A percentile compares a stretch with the other conserved stretches of the same genome.
Evolutionary conservation across 1,139 yeast genomes (phyloP).

Genomic region (Hansenula lynferdii): DNA sequence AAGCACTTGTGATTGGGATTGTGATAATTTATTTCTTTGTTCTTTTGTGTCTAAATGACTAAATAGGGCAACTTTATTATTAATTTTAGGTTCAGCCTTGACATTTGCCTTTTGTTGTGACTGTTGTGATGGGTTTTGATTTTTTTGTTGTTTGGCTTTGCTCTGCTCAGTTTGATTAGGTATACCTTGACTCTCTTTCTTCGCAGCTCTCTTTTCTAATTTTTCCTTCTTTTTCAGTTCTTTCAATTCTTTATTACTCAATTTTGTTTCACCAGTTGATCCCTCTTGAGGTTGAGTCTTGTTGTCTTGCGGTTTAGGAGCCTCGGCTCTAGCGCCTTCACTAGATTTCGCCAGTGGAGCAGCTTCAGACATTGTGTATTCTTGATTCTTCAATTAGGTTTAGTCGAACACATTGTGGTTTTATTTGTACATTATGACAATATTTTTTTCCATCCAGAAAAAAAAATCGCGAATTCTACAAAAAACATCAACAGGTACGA

Average conservation of each 20-base stretch:
- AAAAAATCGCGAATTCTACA: not conserved
- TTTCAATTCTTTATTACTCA: constrained; percentile 79
- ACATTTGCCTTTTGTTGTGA: not conserved
- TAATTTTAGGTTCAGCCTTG: constrained; percentile 37
- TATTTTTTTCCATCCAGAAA: too few species aligned
- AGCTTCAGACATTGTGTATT: too few species aligned
- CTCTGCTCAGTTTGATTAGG: constrained; percentile 33
- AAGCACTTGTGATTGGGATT: constrained; percentile 31
- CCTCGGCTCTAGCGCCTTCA: not conserved
- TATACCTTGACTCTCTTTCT: constrained; percentile 51
- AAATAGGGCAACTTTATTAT: constrained; percentile 56
- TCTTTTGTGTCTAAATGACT: constrained; percentile 85
- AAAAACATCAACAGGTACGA: too few species aligned
- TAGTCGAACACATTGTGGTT: too few species aligned
- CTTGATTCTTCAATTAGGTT: too few species aligned
- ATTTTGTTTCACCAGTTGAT: constrained; percentile 25
- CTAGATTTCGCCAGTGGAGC: not conserved
- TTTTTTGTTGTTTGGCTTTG: constrained; percentile 33
- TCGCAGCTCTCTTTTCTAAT: constrained; percentile 80
- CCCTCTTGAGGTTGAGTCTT: constrained; percentile 5
- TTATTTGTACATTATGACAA: not conserved
- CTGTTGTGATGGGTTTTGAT: constrained; percentile 21
- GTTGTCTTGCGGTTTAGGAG: constrained; percentile 3
- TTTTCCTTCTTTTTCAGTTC: constrained; percentile 86
- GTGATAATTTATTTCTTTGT: constrained; percentile 59